A percentile compares a stretch with the other conserved stretches of the same genome.
Conservation (phyloP, 2,329 filamentous ascomycete species). For the Aspergillus aculeatus region DNA sequence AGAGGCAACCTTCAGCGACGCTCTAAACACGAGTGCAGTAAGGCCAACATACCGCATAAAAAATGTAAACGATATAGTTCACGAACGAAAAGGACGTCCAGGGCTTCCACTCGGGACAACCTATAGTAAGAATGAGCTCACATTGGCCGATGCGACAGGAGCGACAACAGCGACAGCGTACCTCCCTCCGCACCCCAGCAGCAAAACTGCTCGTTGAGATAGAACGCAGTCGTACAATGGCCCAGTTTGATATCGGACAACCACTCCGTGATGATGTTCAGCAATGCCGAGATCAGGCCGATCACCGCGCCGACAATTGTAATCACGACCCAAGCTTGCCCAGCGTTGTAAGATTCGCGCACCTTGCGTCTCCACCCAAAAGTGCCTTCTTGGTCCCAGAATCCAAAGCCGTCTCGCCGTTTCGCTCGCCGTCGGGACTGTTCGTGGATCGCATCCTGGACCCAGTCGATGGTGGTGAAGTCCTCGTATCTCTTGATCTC, state of each 20-base stretch:
- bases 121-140: conserved; percentile 39
- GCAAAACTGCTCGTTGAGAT: conserved; percentile 95
- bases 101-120: conserved; percentile 81
- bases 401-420: conserved; percentile 68
- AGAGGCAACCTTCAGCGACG: conserved; percentile 7
- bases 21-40: background rate
- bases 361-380: conserved; percentile 78
- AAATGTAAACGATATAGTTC: conserved; percentile 86
- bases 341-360: conserved; percentile 87
- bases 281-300: conserved; percentile 84
- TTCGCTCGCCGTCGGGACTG: conserved; percentile 76
- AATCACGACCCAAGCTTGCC: conserved; percentile 96
- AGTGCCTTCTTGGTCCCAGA: conserved; percentile 67
- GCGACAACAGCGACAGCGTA: conserved; percentile 34
- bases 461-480: conserved; percentile 96
- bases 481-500: conserved; percentile 99
- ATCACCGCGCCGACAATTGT: conserved; percentile 89
- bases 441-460: conserved; percentile 92
- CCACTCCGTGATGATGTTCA: conserved; percentile 98
- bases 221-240: conserved; percentile 94
- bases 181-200: conserved; percentile 93
- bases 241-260: conserved; percentile 91
- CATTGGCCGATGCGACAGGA: background rate
- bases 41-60: conserved; percentile 66
- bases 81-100: conserved; percentile 77